Conservation (phyloP, 768 basidiomycete genomes). For the Boletus vermiculosoides region DNA sequence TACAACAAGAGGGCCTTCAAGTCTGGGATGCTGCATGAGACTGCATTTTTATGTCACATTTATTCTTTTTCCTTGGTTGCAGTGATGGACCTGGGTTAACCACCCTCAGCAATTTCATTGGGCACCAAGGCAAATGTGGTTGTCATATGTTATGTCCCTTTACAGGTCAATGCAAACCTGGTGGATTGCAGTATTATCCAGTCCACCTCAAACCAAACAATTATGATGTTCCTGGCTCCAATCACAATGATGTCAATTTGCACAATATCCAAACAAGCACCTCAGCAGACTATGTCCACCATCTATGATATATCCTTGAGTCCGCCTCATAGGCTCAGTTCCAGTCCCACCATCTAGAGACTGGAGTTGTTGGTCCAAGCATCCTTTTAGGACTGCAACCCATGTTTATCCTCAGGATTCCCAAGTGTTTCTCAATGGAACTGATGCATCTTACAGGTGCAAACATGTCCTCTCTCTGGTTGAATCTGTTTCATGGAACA, state of each 20-base stretch:
- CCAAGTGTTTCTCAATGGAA: not conserved
- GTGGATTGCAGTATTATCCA: not conserved
- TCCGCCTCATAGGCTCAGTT: accelerated
- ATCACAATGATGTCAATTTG: not conserved
- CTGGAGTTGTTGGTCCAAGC: not conserved
- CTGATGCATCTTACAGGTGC: not conserved
- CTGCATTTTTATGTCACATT: accelerated
- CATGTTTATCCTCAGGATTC: not conserved
- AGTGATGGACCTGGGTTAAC: not conserved
- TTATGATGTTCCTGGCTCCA: not conserved
- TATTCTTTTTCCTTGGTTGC: not conserved
- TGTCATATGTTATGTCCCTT: not conserved
- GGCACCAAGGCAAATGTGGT: not conserved
- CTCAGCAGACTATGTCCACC: not conserved
- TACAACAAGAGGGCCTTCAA: constrained; percentile 18
- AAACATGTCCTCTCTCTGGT: not conserved
- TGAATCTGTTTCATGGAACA: not conserved
- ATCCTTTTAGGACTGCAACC: not conserved
- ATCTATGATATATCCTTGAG: not conserved
- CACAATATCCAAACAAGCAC: not conserved
- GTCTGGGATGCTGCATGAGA: constrained; percentile 21
- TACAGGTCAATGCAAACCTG: not conserved
- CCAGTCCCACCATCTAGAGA: too few species aligned
- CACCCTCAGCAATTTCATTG: not conserved
- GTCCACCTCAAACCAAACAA: not conserved